Evolutionary conservation across 345 rosid genomes (phyloP).

Genomic region (Salix udensis): DNA sequence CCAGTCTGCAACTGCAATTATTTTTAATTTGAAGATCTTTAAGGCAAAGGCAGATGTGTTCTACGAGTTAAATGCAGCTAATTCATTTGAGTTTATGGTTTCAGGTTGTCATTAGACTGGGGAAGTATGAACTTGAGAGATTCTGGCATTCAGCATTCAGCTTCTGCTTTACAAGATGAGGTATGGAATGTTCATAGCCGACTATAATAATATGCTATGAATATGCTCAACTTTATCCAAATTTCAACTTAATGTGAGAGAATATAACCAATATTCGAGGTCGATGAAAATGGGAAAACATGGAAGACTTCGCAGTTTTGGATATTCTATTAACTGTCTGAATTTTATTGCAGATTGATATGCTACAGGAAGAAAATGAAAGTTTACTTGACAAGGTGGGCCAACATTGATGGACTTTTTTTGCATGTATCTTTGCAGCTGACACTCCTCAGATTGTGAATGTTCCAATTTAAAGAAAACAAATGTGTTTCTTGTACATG

Average conservation of each 20-base stretch:
- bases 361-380: conserved; percentile 43
- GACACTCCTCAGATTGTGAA: neutral
- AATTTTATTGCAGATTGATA: conserved; percentile 53
- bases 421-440: neutral
- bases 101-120: conserved; percentile 52
- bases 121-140: conserved; percentile 53
- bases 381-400: conserved; percentile 21
- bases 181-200: conserved; percentile 31
- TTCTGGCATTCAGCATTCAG: conserved; percentile 45
- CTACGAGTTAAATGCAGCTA: neutral
- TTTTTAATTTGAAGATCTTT: neutral
- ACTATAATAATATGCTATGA: neutral
- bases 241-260: neutral
- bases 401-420: neutral
- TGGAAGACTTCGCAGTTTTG: neutral
- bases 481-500: neutral
- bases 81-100: conserved; percentile 8
- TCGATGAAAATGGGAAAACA: neutral
- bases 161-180: conserved; percentile 83
- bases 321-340: conserved; percentile 7
- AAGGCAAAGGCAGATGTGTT: neutral
- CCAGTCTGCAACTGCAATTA: neutral
- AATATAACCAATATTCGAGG: too few relatives aligned
- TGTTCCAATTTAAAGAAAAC: neutral
- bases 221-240: conserved; percentile 1